Evolutionary conservation across 2,329 filamentous ascomycete genomes (phyloP), one percentile per base, ranked within the genome.

Genomic region (Aspergillus sp.): DNA sequence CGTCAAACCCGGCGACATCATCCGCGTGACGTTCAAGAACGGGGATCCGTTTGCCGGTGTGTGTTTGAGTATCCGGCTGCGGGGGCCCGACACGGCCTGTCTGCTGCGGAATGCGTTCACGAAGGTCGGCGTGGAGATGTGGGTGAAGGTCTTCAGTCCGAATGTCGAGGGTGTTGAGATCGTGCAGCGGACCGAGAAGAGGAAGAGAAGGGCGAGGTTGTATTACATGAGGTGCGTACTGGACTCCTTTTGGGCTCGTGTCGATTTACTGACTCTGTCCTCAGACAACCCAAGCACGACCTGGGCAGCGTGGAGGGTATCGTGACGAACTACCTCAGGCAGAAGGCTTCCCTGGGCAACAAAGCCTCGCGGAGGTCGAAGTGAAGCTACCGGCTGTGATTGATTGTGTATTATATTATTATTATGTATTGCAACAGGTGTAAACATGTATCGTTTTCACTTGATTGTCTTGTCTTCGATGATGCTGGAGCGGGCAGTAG

Each of bases 121-220:
- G 45, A 76, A 83, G 48, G 76, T 93, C 5, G 84, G 85, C 39
- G 85, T 94, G 39, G 91, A 98, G 73, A 91, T 94, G 85, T 94
- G 86, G 80, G 86, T 83, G 64, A 98, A 98, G 71, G 71, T 96
- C 37, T 96, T 91, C 69, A 84, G 78, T 54, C 89, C 89, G 39
- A 82, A 84, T 54, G 81, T 96, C 19, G 78, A 82, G 56, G 85
- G 84, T 43, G 86, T 98, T 52, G 89, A 98, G 65, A 81, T 98
- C 49, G 83, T 96, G 60, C 85, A 93, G 75, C 72, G 89, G 49
- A 74, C 77, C 43, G 72, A 75, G 53, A 91, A 86, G 80, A 76
- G 86, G 59, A 85, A 86, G 44, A 80, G 88, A 57, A 76, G 91
- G 51, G 89, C 88, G 15, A 73, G 86, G 47, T 69, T 98, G 60